Base-by-base conservation (phyloP, 805 yeast species). In the Barnettozyma siamensis region DNA sequence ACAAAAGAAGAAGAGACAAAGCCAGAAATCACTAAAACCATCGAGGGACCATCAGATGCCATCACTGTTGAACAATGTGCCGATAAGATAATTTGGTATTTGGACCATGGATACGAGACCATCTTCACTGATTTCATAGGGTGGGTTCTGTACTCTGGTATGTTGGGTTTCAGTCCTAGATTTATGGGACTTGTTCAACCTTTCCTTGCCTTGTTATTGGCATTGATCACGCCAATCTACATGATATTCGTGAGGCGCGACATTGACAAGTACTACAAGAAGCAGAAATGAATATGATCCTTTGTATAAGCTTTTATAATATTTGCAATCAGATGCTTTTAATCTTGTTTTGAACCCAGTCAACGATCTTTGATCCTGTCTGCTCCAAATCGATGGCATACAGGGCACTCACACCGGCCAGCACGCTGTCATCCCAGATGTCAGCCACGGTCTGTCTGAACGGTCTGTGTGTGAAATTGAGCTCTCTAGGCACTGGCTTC, bases 61-160 rank as follows among this genome's bases (percentile, higher is more conserved):
- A 80, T 87, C 8, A 53, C 79, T 1, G 81, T 84, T 8, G 80
- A 74, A 15, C 67, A 67, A 34, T 88, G 94, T 54, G 82, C 91
- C 9, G 66, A 69, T 16, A 67, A 72, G 8, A 72, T 93, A 2
- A 52, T 87, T 13, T 62, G 64, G 41, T 65, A 72, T 47, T 64
- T 93, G 24, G 69, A 70, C 21, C 58, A 62, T 15, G 97, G 97
- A 1, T 72, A 79, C 40, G 81, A 83, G 43, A 78, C 83, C 37
- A 69, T 89, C 9, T 80, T 79, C 37, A 91, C 97, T 0, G 99
- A 93, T 60, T 64, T 76, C 15, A 74, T 88, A 30, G 95, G 96
- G 5, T 88, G 94, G 91, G 62, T 86, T 2, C 64, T 93, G 31
- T 78, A 80, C 51, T 67, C 80, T 34, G 67, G 81, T 20, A 74